Percentiles rank a stretch among this genome's conserved stretches.
Evolutionary conservation across 2,329 filamentous ascomycete species (phyloP).

Genomic region (Colletotrichum endophyticum): DNA sequence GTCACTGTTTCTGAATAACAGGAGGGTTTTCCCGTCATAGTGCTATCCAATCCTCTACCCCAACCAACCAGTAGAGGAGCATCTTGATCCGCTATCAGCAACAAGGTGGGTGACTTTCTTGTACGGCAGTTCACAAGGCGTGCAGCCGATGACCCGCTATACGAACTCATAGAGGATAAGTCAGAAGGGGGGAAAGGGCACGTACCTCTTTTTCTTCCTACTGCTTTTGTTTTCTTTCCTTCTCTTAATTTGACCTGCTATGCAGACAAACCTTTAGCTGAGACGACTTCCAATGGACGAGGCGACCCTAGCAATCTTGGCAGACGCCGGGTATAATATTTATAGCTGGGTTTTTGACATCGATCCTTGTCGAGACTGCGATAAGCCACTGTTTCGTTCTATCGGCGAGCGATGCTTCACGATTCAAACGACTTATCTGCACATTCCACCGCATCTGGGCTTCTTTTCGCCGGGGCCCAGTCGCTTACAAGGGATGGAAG

Average conservation of each 20-base stretch:
- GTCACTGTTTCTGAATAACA: too few species aligned
- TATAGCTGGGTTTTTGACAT: not conserved
- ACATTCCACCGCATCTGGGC: not conserved
- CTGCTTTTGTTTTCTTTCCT: not conserved
- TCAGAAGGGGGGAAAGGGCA: not conserved
- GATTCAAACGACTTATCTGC: not conserved
- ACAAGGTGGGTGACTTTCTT: not conserved
- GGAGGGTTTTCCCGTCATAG: not conserved
- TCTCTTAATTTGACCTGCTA: not conserved
- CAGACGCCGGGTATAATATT: not conserved
- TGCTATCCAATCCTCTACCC: not conserved
- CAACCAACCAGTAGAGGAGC: not conserved
- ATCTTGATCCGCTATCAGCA: not conserved
- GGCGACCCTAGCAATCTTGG: not conserved
- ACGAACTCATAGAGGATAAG: not conserved
- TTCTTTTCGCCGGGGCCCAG: not conserved
- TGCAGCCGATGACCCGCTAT: too few species aligned
- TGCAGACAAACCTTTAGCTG: not conserved
- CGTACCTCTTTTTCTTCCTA: too few species aligned
- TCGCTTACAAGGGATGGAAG: not conserved
- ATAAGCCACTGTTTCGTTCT: not conserved
- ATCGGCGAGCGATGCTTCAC: not conserved
- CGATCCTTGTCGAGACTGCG: not conserved
- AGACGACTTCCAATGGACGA: not conserved
- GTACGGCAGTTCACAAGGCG: not conserved